phyloP scores from a whole-genome alignment of 2,329 filamentous ascomycete species.

The Bretziella fagacearum region DNA sequence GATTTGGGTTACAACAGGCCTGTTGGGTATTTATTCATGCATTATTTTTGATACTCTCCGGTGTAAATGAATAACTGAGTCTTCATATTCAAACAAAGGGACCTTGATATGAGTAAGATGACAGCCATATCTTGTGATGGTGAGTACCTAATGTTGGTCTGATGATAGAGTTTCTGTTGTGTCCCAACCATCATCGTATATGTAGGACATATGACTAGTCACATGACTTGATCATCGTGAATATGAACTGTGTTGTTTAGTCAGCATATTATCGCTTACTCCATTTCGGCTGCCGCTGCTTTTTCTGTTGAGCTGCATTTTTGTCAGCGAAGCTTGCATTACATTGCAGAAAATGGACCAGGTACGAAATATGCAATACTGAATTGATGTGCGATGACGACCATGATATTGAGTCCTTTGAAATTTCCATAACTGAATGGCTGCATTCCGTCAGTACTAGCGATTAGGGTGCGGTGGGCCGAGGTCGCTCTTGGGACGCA shows the following conservation, averaged over 20 bases:
- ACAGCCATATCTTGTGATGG: neutral
- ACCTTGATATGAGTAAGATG: neutral
- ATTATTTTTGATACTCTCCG: constrained; percentile 4
- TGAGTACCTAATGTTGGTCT: neutral
- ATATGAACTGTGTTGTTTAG: no score
- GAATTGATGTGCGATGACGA: neutral
- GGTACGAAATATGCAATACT: no score
- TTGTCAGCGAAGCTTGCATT: neutral
- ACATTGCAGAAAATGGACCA: neutral
- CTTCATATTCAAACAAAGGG: neutral
- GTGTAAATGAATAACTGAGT: neutral
- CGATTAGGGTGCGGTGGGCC: no score
- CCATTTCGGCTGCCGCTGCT: neutral
- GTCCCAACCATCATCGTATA: no score
- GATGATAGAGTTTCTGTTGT: no score
- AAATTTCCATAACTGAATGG: no score
- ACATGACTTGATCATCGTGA: no score
- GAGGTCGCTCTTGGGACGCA: no score
- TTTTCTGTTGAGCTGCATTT: neutral
- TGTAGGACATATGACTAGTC: no score
- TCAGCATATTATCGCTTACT: no score
- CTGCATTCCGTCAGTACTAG: no score
- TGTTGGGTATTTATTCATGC: constrained; percentile 2
- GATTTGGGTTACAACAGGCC: constrained; percentile 2
- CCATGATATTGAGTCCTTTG: neutral